Base-by-base conservation (phyloP, 345 rosid genomes). In the Orychophragmus violaceus region DNA sequence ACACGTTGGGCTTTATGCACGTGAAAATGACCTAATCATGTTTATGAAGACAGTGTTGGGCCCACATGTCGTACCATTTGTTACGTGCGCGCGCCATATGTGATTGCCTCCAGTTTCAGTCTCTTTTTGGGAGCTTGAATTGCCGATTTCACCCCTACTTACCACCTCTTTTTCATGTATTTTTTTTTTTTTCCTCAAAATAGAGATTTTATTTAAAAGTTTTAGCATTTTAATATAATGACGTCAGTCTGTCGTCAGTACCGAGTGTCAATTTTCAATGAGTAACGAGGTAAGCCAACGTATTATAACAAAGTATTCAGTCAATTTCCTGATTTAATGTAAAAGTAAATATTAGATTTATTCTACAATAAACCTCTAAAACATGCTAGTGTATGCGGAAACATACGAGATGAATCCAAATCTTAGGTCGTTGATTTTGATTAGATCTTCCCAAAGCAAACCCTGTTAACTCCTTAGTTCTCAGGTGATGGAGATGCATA, bases 21-120 rank as follows among this genome's bases (percentile, higher is more conserved):
- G 77, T 74, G 77, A 67, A 74, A 53, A 32, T 33, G 59, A 67
- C 64, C 24, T 10, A 8, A 74, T 52, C 59, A 70, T 70, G 48
- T 52, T 62, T 62, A n/a, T n/a, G 21, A 18, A 56, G 72, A 39
- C 74, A 54, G 3, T n/a, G 11, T 11, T 28, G 59, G 78, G 16
- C 53, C 74, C 59, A 54, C 62, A 29, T 45, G 68, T 52, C 49
- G n/a, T 29, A 44, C 74, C 60, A 51, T 51, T 28, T 51, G 21
- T 51, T 14, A 50, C 17, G 16, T 18, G 45, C 56, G 32, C 21
- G 21, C 54, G 32, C n/a, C 25, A 14, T 10, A 45, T 12, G 29
- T 62, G 52, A 25, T 8, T 22, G 19, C 64, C 9, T 24, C 12
- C 28, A 2, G 35, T 27, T 42, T n/a, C n/a, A 12, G 3, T 50